Percentiles rank a stretch among this genome's conserved stretches.
phyloP scores from a whole-genome alignment of 257 asterid species.

The Plectranthus barbatus region DNA sequence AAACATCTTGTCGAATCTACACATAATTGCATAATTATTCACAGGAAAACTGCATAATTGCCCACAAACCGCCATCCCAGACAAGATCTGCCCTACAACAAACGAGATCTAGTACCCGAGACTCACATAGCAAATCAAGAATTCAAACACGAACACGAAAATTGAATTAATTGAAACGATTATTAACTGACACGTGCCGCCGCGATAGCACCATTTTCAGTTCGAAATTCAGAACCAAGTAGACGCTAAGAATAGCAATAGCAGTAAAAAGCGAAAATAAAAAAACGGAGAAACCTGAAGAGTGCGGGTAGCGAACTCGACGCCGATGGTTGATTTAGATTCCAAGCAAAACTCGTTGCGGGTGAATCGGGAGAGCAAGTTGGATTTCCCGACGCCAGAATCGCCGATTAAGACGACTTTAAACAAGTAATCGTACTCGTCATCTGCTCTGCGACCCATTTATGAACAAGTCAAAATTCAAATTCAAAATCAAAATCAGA shows the following conservation, averaged over 20 bases:
- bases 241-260: not conserved
- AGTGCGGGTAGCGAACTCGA: constrained; percentile 69
- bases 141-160: not conserved
- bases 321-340: constrained; percentile 69
- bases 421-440: constrained; percentile 66
- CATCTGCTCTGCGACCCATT: constrained; percentile 63
- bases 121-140: not conserved
- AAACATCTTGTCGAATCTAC: not conserved
- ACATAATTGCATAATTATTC: not conserved
- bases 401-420: constrained; percentile 63
- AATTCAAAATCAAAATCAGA: no score
- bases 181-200: constrained; percentile 4
- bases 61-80: not conserved
- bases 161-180: no score
- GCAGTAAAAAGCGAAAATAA: not conserved
- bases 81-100: not conserved
- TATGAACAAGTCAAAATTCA: no score
- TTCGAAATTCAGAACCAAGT: not conserved
- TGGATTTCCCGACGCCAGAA: constrained; percentile 68
- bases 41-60: not conserved
- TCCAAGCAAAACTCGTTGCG: constrained; percentile 65
- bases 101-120: constrained; percentile 8
- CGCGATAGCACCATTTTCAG: not conserved
- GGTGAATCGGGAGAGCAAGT: constrained; percentile 60
- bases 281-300: constrained; percentile 37